Conservation (phyloP, 371 early-diverging fungal genomes). For the Zopfochytrium polystomum region DNA sequence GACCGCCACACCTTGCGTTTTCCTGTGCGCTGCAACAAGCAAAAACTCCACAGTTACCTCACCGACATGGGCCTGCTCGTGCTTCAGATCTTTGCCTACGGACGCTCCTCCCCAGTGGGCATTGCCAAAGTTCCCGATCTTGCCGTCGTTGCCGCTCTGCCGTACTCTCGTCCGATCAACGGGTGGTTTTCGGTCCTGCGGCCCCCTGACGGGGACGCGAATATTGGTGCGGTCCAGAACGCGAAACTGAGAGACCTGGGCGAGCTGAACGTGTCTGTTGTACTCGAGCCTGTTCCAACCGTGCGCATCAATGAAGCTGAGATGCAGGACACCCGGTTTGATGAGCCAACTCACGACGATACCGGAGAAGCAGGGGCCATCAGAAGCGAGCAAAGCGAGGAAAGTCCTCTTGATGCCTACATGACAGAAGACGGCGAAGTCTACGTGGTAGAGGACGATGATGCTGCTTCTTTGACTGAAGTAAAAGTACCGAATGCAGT, state of each 20-base stretch:
- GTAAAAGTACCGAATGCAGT: too few species aligned
- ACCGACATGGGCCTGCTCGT: conserved; percentile 35
- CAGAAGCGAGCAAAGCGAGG: background rate
- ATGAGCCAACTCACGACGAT: too few species aligned
- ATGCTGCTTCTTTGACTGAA: background rate
- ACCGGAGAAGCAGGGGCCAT: background rate
- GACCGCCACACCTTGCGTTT: conserved; percentile 9
- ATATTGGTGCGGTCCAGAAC: background rate
- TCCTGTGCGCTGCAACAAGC: conserved; percentile 27
- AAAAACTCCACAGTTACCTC: conserved; percentile 29
- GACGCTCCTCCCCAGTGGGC: conserved; percentile 11
- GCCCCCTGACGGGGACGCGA: background rate
- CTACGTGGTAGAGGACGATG: background rate
- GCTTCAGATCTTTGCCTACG: conserved; percentile 14
- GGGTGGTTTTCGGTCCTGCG: conserved; percentile 32
- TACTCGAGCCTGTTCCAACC: conserved; percentile 15
- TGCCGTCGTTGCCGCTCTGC: conserved; percentile 9
- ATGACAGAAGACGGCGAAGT: background rate
- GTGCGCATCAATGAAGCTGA: background rate
- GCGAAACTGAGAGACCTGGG: conserved; percentile 19
- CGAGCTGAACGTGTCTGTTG: conserved; percentile 25
- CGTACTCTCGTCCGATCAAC: conserved; percentile 22
- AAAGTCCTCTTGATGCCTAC: background rate
- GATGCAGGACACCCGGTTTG: too few species aligned
- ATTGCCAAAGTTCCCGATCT: conserved; percentile 15